Evolutionary conservation across 805 yeast genomes (phyloP), one percentile per base, ranked within the genome.

Genomic region (Kuraishia capsulata): DNA sequence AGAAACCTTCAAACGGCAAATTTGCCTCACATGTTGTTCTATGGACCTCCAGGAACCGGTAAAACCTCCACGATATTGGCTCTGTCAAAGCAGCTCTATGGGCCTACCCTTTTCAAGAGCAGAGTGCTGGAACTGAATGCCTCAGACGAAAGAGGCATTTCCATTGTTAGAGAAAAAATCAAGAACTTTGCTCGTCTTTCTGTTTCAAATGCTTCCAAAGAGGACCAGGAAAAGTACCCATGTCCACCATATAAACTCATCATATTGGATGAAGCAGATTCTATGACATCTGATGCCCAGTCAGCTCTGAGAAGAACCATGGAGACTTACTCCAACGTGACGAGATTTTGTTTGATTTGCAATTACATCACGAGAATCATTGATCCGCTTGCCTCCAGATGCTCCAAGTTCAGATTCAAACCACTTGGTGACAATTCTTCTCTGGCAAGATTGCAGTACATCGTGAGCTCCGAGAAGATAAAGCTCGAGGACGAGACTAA

Each of bases 221-320:
- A 78, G 30, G 92, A 83, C 49, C 59, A 73, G 37, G 73, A 64
- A 30, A 71, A 77, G 16, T 89, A 88, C 61, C 96, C 97, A 2
- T 90, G 97, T 54, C 97, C 98, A 1, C 97, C 97, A 4, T 92
- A 85, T 61, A 92, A 92, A 56, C 77, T 92, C 50, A 82, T 92
- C 45, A 85, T 92, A 32, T 62, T 92, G 39, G 97, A 89, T 63
- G 97, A 89, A 59, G 97, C 97, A 1, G 97, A 92, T 58, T 86
- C 96, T 10, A 92, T 92, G 97, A 92, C 98, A 8, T 74, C 86
- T 32, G 97, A 87, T 50, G 98, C 98, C 0, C 98, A 92, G 56
- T 76, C 88, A 39, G 98, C 98, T 1, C 67, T 92, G 45, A 76
- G 98, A 63, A 74, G 98, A 59, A 90, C 95, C 1, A 84, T 84